Conservation (phyloP, 2,329 filamentous ascomycete genomes). For the Aspergillus ibericus region DNA sequence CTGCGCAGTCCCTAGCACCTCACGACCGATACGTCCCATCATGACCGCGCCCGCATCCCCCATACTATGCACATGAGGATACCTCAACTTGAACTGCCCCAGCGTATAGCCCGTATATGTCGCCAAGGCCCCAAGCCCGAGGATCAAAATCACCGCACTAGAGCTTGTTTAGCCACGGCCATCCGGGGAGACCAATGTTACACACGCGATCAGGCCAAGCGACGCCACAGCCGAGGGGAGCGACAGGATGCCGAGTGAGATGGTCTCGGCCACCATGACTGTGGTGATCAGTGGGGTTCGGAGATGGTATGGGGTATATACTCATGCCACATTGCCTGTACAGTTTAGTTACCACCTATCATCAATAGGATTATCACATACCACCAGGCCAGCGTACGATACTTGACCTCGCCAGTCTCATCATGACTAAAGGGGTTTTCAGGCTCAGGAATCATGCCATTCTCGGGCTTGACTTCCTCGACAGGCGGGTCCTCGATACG, state of each 20-base stretch:
- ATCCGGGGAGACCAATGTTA: neutral
- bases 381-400: slow-evolving; percentile 52
- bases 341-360: neutral
- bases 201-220: slow-evolving; percentile 54
- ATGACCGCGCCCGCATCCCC: slow-evolving; percentile 66
- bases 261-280: slow-evolving; percentile 61
- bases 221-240: slow-evolving; percentile 55
- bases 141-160: slow-evolving; percentile 54
- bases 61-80: slow-evolving; percentile 64
- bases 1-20: slow-evolving; percentile 62
- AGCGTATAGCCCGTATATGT: slow-evolving; percentile 62
- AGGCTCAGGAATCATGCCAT: neutral
- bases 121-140: slow-evolving; percentile 55
- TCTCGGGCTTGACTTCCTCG: neutral
- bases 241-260: slow-evolving; percentile 59
- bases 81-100: slow-evolving; percentile 57
- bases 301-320: slow-evolving; percentile 14
- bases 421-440: slow-evolving; percentile 42
- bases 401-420: slow-evolving; percentile 46
- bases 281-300: neutral
- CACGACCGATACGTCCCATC: slow-evolving; percentile 61
- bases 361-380: neutral
- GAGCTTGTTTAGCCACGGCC: neutral
- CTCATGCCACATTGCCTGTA: slow-evolving; percentile 35
- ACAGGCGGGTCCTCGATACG: neutral